These are phyloP conservation scores for Salvia hispanica DNA, from an alignment of 257 asterid genomes.

Conservation along the genomic window DNA sequence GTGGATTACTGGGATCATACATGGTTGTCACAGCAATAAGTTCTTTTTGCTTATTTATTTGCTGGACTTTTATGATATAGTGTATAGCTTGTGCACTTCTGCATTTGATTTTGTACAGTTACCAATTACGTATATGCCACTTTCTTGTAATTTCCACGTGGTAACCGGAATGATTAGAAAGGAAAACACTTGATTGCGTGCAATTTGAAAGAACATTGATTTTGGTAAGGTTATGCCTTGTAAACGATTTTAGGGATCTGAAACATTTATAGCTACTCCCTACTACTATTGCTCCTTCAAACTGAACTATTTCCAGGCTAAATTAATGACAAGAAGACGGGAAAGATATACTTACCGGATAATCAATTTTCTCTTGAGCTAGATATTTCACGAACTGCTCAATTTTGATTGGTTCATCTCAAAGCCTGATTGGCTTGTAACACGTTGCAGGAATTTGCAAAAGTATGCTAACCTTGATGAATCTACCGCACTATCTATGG, in stretches of 20 bases:
- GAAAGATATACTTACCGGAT: neutral
- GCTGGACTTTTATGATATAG: slow-evolving; percentile 18
- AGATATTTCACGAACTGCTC: slow-evolving; percentile 1
- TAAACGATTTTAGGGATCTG: slow-evolving; percentile 6
- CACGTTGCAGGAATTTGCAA: slow-evolving; percentile 58
- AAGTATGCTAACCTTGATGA: slow-evolving; percentile 54
- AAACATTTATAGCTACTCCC: slow-evolving; percentile 16
- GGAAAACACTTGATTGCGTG: neutral
- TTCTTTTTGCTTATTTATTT: slow-evolving; percentile 5
- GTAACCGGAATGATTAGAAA: slow-evolving; percentile 11
- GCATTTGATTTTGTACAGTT: neutral
- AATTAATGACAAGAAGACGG: slow-evolving; percentile 7
- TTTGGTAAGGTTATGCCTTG: slow-evolving; percentile 24
- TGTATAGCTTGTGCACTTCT: slow-evolving; percentile 15
- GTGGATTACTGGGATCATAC: neutral
- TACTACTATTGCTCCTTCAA: slow-evolving; percentile 19
- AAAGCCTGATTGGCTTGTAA: slow-evolving; percentile 27
- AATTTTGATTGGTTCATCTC: slow-evolving; percentile 19
- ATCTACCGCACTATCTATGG: slow-evolving; percentile 51
- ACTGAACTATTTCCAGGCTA: slow-evolving; percentile 16
- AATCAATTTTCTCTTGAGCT: neutral
- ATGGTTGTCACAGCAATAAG: slow-evolving; percentile 1
- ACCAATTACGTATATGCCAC: neutral
- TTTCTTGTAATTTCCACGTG: slow-evolving; percentile 2
- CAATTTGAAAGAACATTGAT: slow-evolving; percentile 19